Evolutionary conservation across 2,329 filamentous ascomycete genomes (phyloP).

Genomic region (Leptographium flavum): DNA sequence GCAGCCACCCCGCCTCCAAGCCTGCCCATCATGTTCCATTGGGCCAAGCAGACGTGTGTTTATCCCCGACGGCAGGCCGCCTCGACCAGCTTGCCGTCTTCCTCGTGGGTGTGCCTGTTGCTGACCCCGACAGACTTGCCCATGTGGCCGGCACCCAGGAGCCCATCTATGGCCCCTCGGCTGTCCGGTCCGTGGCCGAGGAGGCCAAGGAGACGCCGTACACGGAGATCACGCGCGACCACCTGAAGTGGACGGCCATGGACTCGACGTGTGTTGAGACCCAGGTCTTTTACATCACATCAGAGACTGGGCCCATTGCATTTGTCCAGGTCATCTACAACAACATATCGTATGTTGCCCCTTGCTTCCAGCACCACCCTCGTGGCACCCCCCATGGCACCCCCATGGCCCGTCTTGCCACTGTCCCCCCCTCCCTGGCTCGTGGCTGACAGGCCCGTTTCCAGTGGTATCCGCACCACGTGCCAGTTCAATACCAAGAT

Average conservation of each 20-base stretch:
- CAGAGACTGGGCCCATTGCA: constrained; percentile 61
- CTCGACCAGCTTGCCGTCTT: not conserved
- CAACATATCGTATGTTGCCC: constrained; percentile 69
- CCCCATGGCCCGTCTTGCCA: not conserved
- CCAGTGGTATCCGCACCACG: constrained; percentile 76
- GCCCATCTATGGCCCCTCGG: constrained; percentile 83
- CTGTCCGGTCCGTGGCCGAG: constrained; percentile 72
- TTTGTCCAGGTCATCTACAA: constrained; percentile 93
- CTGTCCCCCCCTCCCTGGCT: not conserved
- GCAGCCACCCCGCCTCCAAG: not conserved
- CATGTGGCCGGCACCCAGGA: constrained; percentile 91
- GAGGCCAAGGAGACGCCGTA: constrained; percentile 67
- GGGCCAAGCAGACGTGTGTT: constrained; percentile 79
- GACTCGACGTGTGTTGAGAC: constrained; percentile 87
- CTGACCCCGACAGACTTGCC: constrained; percentile 34
- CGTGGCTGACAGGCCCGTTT: not conserved
- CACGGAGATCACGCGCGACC: constrained; percentile 62
- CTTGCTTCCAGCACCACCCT: constrained; percentile 3
- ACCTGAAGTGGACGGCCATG: constrained; percentile 70
- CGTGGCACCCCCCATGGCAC: not conserved
- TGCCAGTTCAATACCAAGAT: constrained; percentile 92
- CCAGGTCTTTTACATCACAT: constrained; percentile 81
- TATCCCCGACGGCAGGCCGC: not conserved
- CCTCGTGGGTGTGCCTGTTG: not conserved
- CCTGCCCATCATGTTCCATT: constrained; percentile 62